Evolutionary conservation across 2,329 filamentous ascomycete genomes (phyloP).

Genomic region (Pseudopithomyces maydicus): DNA sequence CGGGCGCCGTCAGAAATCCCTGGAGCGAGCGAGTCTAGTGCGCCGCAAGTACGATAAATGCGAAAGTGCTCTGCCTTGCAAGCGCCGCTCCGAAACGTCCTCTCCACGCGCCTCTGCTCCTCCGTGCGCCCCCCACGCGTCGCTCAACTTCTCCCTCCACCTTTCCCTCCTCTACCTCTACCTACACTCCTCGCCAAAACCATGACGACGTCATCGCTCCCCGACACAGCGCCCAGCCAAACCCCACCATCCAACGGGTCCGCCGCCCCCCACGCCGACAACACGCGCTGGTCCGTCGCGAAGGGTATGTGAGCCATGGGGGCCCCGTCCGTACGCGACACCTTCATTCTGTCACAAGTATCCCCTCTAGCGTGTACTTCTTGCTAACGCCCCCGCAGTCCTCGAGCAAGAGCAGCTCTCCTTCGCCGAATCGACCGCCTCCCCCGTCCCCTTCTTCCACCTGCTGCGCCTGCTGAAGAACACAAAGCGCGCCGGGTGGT

Average conservation of each 20-base stretch:
- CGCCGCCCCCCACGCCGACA: constrained; percentile 41
- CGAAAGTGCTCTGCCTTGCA: not conserved
- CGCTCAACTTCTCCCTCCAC: not conserved
- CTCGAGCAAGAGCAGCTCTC: constrained; percentile 66
- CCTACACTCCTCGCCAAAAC: not conserved
- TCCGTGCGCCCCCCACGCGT: not conserved
- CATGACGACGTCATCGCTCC: not conserved
- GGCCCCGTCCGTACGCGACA: constrained; percentile 37
- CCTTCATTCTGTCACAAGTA: constrained; percentile 26
- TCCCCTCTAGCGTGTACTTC: not conserved
- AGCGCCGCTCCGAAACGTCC: not conserved
- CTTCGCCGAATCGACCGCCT: constrained; percentile 65
- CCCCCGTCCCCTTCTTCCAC: constrained; percentile 92
- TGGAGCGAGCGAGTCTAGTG: no score
- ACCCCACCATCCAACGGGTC: constrained; percentile 49
- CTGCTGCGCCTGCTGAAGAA: constrained; percentile 93
- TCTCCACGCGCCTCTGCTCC: not conserved
- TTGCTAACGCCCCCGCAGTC: constrained; percentile 51
- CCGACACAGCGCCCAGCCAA: constrained; percentile 27
- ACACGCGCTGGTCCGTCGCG: constrained; percentile 52
- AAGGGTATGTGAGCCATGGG: constrained; percentile 49
- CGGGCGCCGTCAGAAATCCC: no score
- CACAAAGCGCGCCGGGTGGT: constrained; percentile 94
- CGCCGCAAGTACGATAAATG: no score
- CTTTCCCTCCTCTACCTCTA: no score